Conservation (phyloP, 2,329 filamentous ascomycete genomes). For the Penicillium janthinellum region DNA sequence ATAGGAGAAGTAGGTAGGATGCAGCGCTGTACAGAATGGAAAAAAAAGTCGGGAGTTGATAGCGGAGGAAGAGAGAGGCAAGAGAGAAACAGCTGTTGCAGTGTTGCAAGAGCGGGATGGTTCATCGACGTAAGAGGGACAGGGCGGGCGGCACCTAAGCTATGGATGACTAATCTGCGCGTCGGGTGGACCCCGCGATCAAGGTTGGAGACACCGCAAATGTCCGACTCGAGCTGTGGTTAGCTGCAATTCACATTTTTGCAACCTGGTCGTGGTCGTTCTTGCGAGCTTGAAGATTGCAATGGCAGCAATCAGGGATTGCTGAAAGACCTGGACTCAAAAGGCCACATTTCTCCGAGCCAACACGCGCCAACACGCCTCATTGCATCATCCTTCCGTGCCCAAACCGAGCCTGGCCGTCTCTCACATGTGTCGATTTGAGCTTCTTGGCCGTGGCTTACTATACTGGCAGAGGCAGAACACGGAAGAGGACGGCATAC, state of each 20-base stretch:
- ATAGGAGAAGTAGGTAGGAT: neutral
- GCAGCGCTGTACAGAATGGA: slow-evolving; percentile 9
- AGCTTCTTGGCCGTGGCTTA: slow-evolving; percentile 47
- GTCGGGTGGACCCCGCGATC: slow-evolving; percentile 19
- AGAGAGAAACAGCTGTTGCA: slow-evolving; percentile 16
- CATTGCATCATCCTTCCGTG: neutral
- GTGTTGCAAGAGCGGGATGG: slow-evolving; percentile 11
- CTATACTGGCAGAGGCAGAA: slow-evolving; percentile 45
- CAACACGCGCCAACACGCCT: neutral
- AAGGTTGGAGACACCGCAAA: neutral
- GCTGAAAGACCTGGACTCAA: neutral
- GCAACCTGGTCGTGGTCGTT: neutral
- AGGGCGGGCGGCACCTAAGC: neutral
- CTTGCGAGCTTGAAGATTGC: neutral
- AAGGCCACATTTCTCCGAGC: neutral
- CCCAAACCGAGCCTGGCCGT: neutral
- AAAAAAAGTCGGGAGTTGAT: neutral
- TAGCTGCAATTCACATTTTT: neutral
- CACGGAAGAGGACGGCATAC: slow-evolving; percentile 27
- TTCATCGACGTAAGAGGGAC: slow-evolving; percentile 32
- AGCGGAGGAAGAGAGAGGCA: slow-evolving; percentile 12
- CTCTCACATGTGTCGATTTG: slow-evolving; percentile 50
- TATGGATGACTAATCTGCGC: slow-evolving; percentile 22
- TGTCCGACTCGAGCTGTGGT: neutral
- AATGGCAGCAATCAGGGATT: neutral